Evolutionary conservation across 805 yeast species (phyloP), one percentile per base, ranked within the genome.

Genomic region (Starmerella davenportii): DNA sequence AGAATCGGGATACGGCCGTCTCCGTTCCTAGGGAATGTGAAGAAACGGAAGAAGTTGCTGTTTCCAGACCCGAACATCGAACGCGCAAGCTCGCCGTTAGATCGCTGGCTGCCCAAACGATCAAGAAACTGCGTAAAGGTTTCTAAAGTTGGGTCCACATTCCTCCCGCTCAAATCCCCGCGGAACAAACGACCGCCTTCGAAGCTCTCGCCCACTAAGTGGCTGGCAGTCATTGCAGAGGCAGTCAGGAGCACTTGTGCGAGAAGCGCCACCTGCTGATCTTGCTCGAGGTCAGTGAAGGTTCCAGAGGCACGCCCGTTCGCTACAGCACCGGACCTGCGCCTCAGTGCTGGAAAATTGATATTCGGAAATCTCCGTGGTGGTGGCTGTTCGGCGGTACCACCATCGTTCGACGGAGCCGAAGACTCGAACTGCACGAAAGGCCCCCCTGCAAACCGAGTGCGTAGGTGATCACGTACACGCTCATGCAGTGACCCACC

Each of bases 1-100:
- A 68, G 55, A 3, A 69, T 68, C 1, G 74, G 74, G 3, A 68
- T 59, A 24, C 52, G 48, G 15, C 48, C 49, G 4, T 38, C 29
- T 2, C 24, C 27, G 29, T 40, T 42, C 5, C 21, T 36, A 4
- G 51, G 52, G 41, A 49, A 49, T 4, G 51, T 34, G 42, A 49
- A 50, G 21, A 49, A 29, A 5, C 54, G 35, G 39, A 46, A 42
- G 34, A 47, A 48, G 38, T 30, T 36, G n/a, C 38, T 17, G 11
- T 27, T 29, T 4, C 28, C 35, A 18, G 19, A 38, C 23, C 37
- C 38, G 19, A 35, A 35, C 41, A 44, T 41, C 29, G 38, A 37
- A 2, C 30, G 33, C 4, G 39, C 17, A 3, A 44, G 41, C 36
- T 47, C 51, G 15, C 25, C 4, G 16, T n/a, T 8, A 34, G 20